Conservation (phyloP, 2,329 filamentous ascomycete species). For the Ophiostoma piceae region DNA sequence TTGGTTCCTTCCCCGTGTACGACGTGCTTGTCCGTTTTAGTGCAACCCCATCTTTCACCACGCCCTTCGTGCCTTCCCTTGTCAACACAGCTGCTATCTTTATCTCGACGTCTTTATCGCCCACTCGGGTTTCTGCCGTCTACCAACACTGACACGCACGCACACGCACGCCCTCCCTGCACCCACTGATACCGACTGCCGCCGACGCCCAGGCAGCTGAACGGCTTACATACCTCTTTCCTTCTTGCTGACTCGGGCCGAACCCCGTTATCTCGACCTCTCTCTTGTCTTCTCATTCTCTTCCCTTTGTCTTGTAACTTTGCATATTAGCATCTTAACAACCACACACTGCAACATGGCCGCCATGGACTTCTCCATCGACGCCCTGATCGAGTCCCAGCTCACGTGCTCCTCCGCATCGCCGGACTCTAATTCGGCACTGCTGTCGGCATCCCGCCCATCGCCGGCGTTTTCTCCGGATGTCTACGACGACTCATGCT, state of each 20-base stretch:
- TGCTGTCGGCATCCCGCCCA: conserved; percentile 9
- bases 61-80: conserved; percentile 9
- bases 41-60: neutral
- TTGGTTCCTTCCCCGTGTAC: neutral
- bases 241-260: neutral
- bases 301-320: neutral
- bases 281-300: neutral
- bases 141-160: neutral
- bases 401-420: conserved; percentile 6
- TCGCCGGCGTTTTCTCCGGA: neutral
- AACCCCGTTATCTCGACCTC: neutral
- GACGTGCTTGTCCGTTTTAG: neutral
- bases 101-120: neutral
- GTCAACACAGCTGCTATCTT: neutral
- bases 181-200: conserved; percentile 3
- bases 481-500: neutral
- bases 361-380: conserved; percentile 18
- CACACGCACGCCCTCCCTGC: neutral
- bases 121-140: conserved; percentile 1
- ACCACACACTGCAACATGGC: neutral
- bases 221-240: conserved; percentile 14
- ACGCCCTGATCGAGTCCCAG: conserved; percentile 19
- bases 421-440: neutral
- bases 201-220: conserved; percentile 2
- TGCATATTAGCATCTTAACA: neutral